Evolutionary conservation across 495 filamentous ascomycete species (phyloP), one percentile per base, ranked within the genome.

Genomic region (Sabuloglossum arenarium): DNA sequence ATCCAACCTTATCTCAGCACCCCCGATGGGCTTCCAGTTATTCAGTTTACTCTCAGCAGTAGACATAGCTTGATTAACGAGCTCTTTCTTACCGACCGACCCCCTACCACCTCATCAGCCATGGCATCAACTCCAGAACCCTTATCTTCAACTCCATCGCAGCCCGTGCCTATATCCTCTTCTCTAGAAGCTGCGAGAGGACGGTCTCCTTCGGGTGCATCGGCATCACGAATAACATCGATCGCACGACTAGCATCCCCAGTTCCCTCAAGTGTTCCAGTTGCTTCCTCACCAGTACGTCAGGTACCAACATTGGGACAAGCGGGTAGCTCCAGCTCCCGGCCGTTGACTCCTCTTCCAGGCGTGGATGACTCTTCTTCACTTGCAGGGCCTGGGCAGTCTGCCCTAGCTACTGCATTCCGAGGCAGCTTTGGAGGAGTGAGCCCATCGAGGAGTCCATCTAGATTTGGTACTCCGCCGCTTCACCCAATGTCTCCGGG

Each of bases 241-340:
- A 87, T 77, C 55, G 84, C 84, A 31, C 78, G 85, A 57, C 71
- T 89, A 23, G 81, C 81, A 25, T 84, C 84, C 1, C 83, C 85
- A 4, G 68, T 85, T 6, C 75, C 77, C 29, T 79, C 79, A 34
- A 64, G 65, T 29, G 69, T 73, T 8, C 69, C 63, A 31, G 70
- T 70, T 51, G 73, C 71, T 24, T 73, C 78, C 21, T 66, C 73
- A 28, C 67, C 72, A 0, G 59, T 72, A 63, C 46, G 69, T 57
- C 74, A 74, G 57, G 37, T 64, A 23, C 61, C 66, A 34, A 65
- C 64, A 52, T 70, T 64, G 23, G 68, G 59, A 59, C 73, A 59
- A n/a, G 53, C 61, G 50, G 58, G 56, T 58, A 56, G 61, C 65
- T 23, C 63, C 68, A 21, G 56, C 14, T 56, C 58, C 30, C 73